phyloP scores from a whole-genome alignment of 129 eudicot genomes.

The Saposhnikovia divaricata region DNA sequence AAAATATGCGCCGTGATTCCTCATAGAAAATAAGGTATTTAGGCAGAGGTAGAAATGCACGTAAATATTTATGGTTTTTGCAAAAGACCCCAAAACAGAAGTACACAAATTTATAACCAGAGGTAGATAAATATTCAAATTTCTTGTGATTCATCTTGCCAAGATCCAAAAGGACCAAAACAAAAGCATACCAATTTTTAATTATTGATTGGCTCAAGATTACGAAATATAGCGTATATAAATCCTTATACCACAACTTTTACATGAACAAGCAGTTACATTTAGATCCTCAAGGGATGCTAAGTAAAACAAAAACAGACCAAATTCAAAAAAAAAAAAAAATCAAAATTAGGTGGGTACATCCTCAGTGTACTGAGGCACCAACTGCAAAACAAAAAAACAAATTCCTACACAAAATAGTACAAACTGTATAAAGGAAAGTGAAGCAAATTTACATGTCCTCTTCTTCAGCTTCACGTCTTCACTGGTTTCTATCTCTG shows the following conservation, averaged over 20 bases:
- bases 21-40: no score
- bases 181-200: background rate
- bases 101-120: no score
- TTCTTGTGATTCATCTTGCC: no score
- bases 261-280: slow-evolving; percentile 10
- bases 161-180: background rate
- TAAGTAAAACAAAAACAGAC: slow-evolving; percentile 7
- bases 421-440: slow-evolving; percentile 50
- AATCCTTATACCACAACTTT: slow-evolving; percentile 12
- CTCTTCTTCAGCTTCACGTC: slow-evolving; percentile 42
- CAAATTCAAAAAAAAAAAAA: slow-evolving; percentile 12
- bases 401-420: slow-evolving; percentile 31
- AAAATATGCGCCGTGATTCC: no score
- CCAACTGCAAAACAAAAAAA: slow-evolving; percentile 26
- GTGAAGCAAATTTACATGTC: slow-evolving; percentile 34
- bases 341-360: slow-evolving; percentile 59
- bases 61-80: no score
- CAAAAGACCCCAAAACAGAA: no score
- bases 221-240: background rate
- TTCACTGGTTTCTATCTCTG: slow-evolving; percentile 30
- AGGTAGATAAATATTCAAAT: no score
- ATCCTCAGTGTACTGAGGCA: slow-evolving; percentile 28
- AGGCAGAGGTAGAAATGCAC: no score
- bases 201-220: background rate
- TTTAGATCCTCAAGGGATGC: slow-evolving; percentile 4